phyloP scores from a whole-genome alignment of 2,329 filamentous ascomycete species.

The Penicillium sp. region DNA sequence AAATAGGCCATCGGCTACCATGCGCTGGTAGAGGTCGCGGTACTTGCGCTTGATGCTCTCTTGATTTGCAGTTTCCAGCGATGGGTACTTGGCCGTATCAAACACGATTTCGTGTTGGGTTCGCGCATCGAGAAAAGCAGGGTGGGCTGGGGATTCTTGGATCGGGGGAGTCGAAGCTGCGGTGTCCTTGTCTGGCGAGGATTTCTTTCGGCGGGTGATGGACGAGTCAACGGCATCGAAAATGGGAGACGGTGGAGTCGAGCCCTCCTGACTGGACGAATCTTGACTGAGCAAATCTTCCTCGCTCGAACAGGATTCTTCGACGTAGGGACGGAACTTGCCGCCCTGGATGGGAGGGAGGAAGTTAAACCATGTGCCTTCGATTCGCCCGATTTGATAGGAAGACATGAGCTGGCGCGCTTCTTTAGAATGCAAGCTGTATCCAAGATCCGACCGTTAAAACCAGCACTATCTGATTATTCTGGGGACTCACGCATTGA shows the following conservation, averaged over 20 bases:
- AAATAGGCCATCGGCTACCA: conserved; percentile 71
- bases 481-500: conserved; percentile 64
- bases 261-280: conserved; percentile 50
- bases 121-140: conserved; percentile 63
- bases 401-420: conserved; percentile 69
- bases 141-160: conserved; percentile 35
- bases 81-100: conserved; percentile 74
- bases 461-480: neutral
- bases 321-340: conserved; percentile 56
- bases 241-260: conserved; percentile 52
- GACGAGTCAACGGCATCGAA: conserved; percentile 50
- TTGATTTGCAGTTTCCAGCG: conserved; percentile 67
- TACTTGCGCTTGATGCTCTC: conserved; percentile 73
- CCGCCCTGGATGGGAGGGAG: conserved; percentile 88
- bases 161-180: conserved; percentile 27
- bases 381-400: conserved; percentile 76
- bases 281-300: conserved; percentile 24
- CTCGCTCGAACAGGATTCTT: conserved; percentile 40
- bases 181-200: conserved; percentile 16
- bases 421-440: conserved; percentile 73
- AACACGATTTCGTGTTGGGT: conserved; percentile 69
- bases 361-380: conserved; percentile 82
- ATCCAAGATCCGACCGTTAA: conserved; percentile 17
- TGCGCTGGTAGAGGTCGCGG: conserved; percentile 64
- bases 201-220: conserved; percentile 35